A percentile compares a stretch with the other conserved stretches of the same genome.
Evolutionary conservation across 116 monocot genomes (phyloP).

Genomic region (Phalaenopsis hybrid): DNA sequence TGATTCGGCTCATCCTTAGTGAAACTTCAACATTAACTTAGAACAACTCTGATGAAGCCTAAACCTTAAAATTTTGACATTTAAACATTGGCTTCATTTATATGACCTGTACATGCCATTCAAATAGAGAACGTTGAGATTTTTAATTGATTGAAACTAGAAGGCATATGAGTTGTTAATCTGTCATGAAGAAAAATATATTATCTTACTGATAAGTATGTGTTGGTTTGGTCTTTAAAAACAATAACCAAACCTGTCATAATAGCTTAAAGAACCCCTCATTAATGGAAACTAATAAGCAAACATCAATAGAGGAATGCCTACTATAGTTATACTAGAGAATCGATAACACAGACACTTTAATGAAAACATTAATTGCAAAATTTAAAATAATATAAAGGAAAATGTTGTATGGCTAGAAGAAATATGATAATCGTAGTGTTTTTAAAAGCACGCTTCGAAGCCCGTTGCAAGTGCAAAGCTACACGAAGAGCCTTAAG

Average conservation of each 20-base stretch:
- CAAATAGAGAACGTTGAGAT: neutral
- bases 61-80: no score
- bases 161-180: neutral
- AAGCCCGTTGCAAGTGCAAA: no score
- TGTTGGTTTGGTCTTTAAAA: neutral
- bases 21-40: no score
- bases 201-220: neutral
- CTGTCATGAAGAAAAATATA: neutral
- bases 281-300: no score
- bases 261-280: neutral
- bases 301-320: no score
- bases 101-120: neutral
- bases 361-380: neutral
- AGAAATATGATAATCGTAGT: neutral
- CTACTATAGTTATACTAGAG: neutral
- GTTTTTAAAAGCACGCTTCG: no score
- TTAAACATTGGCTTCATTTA: neutral
- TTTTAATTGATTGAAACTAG: neutral
- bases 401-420: neutral
- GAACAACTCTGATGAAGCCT: no score
- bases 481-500: no score
- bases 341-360: neutral
- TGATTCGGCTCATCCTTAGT: no score
- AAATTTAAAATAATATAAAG: neutral
- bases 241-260: neutral